Evolutionary conservation across 371 early-diverging fungal genomes (phyloP), one percentile per base, ranked within the genome.

Genomic region (Mortierella sp.): DNA sequence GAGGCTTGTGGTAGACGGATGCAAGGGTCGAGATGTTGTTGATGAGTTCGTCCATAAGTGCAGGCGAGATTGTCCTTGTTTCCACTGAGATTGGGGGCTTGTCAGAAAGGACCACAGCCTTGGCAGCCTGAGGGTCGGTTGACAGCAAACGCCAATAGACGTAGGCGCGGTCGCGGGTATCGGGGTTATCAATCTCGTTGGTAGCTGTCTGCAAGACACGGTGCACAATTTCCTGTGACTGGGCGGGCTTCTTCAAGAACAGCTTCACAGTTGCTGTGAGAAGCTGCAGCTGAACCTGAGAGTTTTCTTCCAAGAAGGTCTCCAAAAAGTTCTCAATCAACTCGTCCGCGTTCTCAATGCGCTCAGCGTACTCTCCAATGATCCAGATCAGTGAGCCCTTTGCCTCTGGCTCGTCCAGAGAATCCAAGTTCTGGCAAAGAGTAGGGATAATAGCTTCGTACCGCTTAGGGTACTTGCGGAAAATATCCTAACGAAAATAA

Each of bases 121-220:
- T 94, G 46, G 93, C 93, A n/a, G 92, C 92, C 32, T 90, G 87
- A 43, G 98, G 98, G 83, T 97, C 96, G 5, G 97, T 95, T 5
- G 97, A 97, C 32, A 99, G 89, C 76, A 99, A 89, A 38, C 99
- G 92, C 98, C 99, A 98, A 87, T 99, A 99, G 74, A 99, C 96
- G 83, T 96, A 98, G 18, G 97, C 99, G 60, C 99, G 94, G 88
- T 99, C 99, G 72, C 99, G 95, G 75, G 99, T 92, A 88, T 99
- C 99, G 12, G 99, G 99, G 89, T 98, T 98, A 78, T 97, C 99
- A 18, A 93, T 93, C 56, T 94, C 95, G 79, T 98, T 96, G 14
- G 99, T 98, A 1, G 98, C 98, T 89, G 93, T 93, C 88, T 97
- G 96, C 48, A 99, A 90, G 14, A 98, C 94, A 77, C 95, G 92